phyloP scores from a whole-genome alignment of 108 stramenopile species.

The Nitzschia palea region DNA sequence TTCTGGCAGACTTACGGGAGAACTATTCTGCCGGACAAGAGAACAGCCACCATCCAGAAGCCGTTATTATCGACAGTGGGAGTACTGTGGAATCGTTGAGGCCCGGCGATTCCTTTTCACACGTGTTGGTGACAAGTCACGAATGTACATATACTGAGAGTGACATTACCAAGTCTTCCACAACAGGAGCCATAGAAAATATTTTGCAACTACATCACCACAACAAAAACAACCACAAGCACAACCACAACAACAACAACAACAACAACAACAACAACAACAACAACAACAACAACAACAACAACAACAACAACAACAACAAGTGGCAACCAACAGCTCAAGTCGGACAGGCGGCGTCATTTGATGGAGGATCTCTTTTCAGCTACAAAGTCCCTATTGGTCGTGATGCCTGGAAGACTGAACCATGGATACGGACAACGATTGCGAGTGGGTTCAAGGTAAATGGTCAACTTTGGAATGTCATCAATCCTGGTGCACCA shows the following conservation, averaged over 20 bases:
- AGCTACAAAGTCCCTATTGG: conserved; percentile 82
- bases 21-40: background rate
- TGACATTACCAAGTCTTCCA: background rate
- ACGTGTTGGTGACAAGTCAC: conserved; percentile 75
- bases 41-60: background rate
- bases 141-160: conserved; percentile 67
- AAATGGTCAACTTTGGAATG: conserved; percentile 75
- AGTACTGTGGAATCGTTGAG: conserved; percentile 67
- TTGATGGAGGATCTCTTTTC: conserved; percentile 87
- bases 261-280: background rate
- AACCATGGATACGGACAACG: conserved; percentile 78
- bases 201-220: background rate
- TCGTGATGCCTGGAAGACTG: conserved; percentile 64
- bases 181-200: too few species aligned
- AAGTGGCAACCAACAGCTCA: too few species aligned
- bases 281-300: background rate
- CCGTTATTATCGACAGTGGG: conserved; percentile 66
- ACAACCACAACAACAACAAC: background rate
- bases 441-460: conserved; percentile 93
- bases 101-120: conserved; percentile 68
- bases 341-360: background rate
- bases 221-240: background rate
- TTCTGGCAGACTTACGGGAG: conserved; percentile 81
- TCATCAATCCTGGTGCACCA: conserved; percentile 95
- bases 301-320: background rate